Evolutionary conservation across 1,284 basidiomycete species (phyloP).

Genomic region (Pyrrhoderma noxium): DNA sequence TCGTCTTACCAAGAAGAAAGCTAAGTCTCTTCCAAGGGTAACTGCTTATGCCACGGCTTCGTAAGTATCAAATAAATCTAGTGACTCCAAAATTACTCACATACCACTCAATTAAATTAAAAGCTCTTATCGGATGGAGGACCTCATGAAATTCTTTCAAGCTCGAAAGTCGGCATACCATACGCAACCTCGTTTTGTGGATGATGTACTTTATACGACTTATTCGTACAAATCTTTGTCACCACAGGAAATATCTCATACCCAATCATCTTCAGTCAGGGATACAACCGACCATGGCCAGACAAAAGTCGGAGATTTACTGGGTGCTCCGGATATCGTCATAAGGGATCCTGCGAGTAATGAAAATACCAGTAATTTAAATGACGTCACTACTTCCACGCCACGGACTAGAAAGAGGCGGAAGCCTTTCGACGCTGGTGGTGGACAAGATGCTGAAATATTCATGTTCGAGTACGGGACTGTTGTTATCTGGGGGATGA

Average conservation of each 20-base stretch:
- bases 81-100: neutral
- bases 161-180: conserved; percentile 76
- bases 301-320: conserved; percentile 51
- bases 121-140: conserved; percentile 84
- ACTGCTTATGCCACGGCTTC: conserved; percentile 93
- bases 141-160: conserved; percentile 83
- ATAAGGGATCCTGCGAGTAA: conserved; percentile 18
- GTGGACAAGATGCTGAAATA: conserved; percentile 74
- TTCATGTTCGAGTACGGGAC: conserved; percentile 93
- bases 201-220: conserved; percentile 80
- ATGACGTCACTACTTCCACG: neutral
- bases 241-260: conserved; percentile 27
- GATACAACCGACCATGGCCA: conserved; percentile 4
- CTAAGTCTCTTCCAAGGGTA: conserved; percentile 88
- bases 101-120: too few species aligned
- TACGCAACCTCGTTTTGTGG: conserved; percentile 75
- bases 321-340: conserved; percentile 64
- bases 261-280: neutral
- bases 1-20: conserved; percentile 87
- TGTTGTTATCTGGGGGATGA: conserved; percentile 97
- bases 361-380: conserved; percentile 25
- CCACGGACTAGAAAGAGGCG: conserved; percentile 36
- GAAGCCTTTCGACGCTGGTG: conserved; percentile 53
- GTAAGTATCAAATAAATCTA: conserved; percentile 36
- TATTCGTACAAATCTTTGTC: conserved; percentile 51